These are phyloP conservation scores for Neurospora sp. DNA, from an alignment of 495 filamentous ascomycete genomes.

Conservation along the genomic window DNA sequence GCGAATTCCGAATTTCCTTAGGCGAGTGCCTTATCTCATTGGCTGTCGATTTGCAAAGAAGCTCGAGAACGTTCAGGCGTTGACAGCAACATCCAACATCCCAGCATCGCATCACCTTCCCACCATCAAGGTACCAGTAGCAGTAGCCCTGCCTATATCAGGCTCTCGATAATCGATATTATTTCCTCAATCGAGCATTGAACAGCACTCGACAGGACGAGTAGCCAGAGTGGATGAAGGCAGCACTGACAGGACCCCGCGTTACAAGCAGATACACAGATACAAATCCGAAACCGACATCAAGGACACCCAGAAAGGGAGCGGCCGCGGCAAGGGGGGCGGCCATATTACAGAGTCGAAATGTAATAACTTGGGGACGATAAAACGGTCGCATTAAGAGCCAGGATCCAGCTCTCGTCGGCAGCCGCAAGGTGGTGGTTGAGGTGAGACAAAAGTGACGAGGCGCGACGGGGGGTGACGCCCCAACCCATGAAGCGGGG, in stretches of 20 bases:
- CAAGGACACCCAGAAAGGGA: not conserved
- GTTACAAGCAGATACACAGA: not conserved
- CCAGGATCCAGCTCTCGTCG: not conserved
- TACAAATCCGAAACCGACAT: not conserved
- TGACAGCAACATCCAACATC: not conserved
- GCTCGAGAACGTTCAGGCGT: not conserved
- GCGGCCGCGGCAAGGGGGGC: not conserved
- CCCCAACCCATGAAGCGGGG: not conserved
- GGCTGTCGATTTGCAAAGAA: not conserved
- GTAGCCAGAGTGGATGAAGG: not conserved
- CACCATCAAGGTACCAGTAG: not conserved
- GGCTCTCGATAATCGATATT: not conserved
- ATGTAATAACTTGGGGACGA: not conserved
- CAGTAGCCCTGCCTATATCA: not conserved
- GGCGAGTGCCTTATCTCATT: not conserved
- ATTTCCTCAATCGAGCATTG: not conserved
- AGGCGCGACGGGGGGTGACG: not conserved
- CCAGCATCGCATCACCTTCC: not conserved
- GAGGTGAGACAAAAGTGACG: not conserved
- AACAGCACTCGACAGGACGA: not conserved
- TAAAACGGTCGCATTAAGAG: not conserved
- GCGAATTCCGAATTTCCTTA: not conserved
- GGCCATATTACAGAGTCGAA: not conserved
- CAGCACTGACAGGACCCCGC: not conserved
- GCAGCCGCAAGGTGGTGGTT: not conserved